A percentile compares a stretch with the other conserved stretches of the same genome.
These are phyloP conservation scores for Sinapis alba DNA, from an alignment of 441 rosid genomes.

Conservation along the genomic window DNA sequence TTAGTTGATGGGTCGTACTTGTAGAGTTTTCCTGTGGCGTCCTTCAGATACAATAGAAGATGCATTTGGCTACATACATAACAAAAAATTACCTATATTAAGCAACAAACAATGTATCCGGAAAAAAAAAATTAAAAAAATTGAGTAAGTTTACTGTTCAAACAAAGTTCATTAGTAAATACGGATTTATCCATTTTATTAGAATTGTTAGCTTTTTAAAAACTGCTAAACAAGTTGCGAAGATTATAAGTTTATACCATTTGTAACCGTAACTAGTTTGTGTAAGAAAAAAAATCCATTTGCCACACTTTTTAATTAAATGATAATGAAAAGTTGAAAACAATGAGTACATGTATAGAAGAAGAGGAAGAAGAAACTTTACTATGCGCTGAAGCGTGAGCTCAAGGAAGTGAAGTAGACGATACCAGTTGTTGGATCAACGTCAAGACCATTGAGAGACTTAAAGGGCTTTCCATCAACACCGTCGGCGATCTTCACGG, in stretches of 20 bases:
- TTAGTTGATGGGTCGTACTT: slow-evolving; percentile 41
- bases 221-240: neutral
- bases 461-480: slow-evolving; percentile 40
- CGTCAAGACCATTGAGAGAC: slow-evolving; percentile 42
- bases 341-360: neutral
- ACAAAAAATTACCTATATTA: neutral
- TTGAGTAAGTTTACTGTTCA: neutral
- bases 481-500: slow-evolving; percentile 33
- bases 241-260: neutral
- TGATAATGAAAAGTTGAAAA: neutral
- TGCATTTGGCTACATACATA: slow-evolving; percentile 27
- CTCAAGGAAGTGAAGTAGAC: slow-evolving; percentile 46
- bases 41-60: slow-evolving; percentile 16
- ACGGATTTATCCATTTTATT: neutral
- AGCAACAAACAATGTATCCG: neutral
- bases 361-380: neutral
- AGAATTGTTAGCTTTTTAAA: neutral
- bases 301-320: neutral
- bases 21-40: slow-evolving; percentile 34
- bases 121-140: no score
- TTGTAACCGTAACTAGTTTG: neutral
- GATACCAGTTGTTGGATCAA: slow-evolving; percentile 35
- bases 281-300: neutral
- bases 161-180: neutral
- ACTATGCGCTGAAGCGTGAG: slow-evolving; percentile 25